phyloP scores from a whole-genome alignment of 306 rosid species.

The barrel medic (Medicago truncatula) region MtrunA17r5.0-ANR NC_053043.1:427501-428000 shows the following conservation, averaged over 20 bases:
- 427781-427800: conserved; percentile 85
- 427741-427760: conserved; percentile 85
- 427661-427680: conserved; percentile 76
- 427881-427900: conserved; percentile 1
- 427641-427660: conserved; percentile 74
- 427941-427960: not conserved
- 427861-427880: conserved; percentile 17
- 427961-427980: conserved; percentile 23
- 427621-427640: conserved; percentile 79
- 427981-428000: conserved; percentile 13
- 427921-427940: not conserved
- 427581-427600: conserved; percentile 86
- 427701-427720: conserved; percentile 88
- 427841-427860: not conserved
- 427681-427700: conserved; percentile 86
- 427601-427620: conserved; percentile 70
- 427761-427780: conserved; percentile 79
- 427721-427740: conserved; percentile 75
- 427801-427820: conserved; percentile 29
- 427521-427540: not conserved
- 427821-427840: conserved; percentile 2
- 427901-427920: conserved; percentile 4
- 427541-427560: conserved; percentile 70
- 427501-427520: conserved; percentile 21
- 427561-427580: conserved; percentile 88